Evolutionary conservation across 2,329 filamentous ascomycete species (phyloP), one percentile per base, ranked within the genome.

Genomic region (Ascochyta pisi): DNA sequence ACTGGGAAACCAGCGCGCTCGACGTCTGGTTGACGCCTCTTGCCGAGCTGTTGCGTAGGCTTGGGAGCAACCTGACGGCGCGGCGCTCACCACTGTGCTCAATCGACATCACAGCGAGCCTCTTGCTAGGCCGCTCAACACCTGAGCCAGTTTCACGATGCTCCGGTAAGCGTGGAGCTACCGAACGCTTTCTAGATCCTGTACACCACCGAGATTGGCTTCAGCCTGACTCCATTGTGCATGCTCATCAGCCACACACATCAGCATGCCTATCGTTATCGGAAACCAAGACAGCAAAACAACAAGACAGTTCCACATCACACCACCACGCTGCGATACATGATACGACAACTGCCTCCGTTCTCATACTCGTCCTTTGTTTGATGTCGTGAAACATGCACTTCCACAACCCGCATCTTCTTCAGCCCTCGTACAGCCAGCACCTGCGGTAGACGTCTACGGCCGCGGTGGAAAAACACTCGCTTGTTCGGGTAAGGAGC

Each of bases 391-490:
- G 45, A 50, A 39, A 49, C 34, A 39, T 31, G 16, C 50, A 10
- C 39, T 19, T 41, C 37, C 33, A 43, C 33, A 42, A 33, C 34
- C 38, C 43, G 39, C 39, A 44, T 37, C 13, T 24, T 15, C 4
- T 39, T 38, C 44, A 33, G 15, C 39, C 39, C 34, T 22, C 39
- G 44, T 23, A 39, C 39, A 39, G 4, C 42, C 24, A 43, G 8
- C 27, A 29, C 27, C 27, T 10, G 9, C 31, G 24, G 42, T 53
- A 42, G 12, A 9, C 24, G 24, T 46, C 50, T 54, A 46, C 46
- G 52, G 46, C 52, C 52, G 52, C 52, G 52, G 52, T 49, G 41
- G 41, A 55, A 41, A 34, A 50, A 43, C 45, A 39, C 42, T 43
- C 50, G 19, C 44, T 48, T 39, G 44, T 38, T 39, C 39, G 45